Evolutionary conservation across 495 filamentous ascomycete species (phyloP).

Genomic region (Coniosporium apollinis): DNA sequence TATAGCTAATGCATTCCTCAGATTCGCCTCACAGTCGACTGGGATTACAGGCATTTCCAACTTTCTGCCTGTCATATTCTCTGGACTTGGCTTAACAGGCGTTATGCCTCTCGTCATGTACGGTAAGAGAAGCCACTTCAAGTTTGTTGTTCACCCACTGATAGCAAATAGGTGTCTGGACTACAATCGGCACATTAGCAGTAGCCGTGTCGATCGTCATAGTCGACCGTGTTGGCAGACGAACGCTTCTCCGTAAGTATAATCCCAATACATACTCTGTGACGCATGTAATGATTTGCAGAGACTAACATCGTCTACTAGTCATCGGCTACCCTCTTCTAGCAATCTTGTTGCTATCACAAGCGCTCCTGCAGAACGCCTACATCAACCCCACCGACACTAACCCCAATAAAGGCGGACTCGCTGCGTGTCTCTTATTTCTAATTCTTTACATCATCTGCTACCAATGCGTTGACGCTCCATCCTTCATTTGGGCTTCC

Average conservation of each 20-base stretch:
- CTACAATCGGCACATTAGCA: not conserved
- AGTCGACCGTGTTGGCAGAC: not conserved
- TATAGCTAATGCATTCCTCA: not conserved
- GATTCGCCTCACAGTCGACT: not conserved
- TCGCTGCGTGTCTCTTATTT: not conserved
- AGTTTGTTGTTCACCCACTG: not conserved
- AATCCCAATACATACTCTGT: not conserved
- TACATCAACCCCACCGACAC: not conserved
- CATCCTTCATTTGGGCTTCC: constrained; percentile 16
- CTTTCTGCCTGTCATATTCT: no score
- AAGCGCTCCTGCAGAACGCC: not conserved
- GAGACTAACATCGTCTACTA: not conserved
- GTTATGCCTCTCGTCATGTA: not conserved
- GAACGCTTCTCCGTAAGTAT: not conserved
- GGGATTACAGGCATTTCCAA: no score
- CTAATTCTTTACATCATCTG: not conserved
- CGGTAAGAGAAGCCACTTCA: not conserved
- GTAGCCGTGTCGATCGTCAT: not conserved
- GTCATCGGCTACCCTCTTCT: not conserved
- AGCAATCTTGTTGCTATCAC: not conserved
- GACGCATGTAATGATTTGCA: not conserved
- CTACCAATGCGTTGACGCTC: constrained; percentile 9
- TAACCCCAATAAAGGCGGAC: not conserved
- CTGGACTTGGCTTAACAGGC: no score
- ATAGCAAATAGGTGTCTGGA: not conserved